Percentiles rank a stretch among this genome's conserved stretches.
Evolutionary conservation across 73 alveolate species (phyloP).

Genomic region (Paramecium octaurelia): DNA sequence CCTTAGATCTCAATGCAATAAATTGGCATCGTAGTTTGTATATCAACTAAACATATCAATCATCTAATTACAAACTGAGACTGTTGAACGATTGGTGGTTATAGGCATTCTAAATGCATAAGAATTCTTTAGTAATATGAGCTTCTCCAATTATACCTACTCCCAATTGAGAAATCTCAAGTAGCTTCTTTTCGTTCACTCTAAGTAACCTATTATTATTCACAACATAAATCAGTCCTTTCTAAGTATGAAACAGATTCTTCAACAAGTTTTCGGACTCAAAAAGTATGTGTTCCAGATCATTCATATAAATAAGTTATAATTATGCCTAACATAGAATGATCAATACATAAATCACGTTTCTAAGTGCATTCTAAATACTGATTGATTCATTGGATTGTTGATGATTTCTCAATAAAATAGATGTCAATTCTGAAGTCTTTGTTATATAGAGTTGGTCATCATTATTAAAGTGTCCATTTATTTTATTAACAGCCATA

Average conservation of each 20-base stretch:
- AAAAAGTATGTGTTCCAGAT: background rate
- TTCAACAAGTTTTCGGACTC: background rate
- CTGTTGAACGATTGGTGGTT: constrained; percentile 1
- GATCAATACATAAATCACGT: background rate
- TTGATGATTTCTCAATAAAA: constrained; percentile 16
- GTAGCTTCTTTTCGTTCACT: background rate
- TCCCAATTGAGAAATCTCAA: background rate
- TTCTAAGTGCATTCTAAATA: constrained; percentile 13
- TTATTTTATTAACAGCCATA: background rate
- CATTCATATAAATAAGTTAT: background rate
- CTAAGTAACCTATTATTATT: background rate
- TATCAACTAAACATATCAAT: background rate
- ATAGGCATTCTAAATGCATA: constrained; percentile 10
- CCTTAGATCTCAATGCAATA: background rate
- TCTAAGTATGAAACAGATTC: constrained; percentile 13
- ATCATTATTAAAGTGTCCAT: constrained; percentile 44
- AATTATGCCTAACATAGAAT: background rate
- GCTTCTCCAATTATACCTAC: constrained; percentile 23
- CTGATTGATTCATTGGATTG: constrained; percentile 14
- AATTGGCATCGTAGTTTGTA: constrained; percentile 32
- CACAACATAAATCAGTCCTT: constrained; percentile 12
- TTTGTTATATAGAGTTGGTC: background rate
- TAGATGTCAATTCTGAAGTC: background rate
- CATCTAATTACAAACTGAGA: background rate
- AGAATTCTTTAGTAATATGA: background rate